phyloP scores from a whole-genome alignment of 2,329 filamentous ascomycete genomes.

The Xylaria sp. region DNA sequence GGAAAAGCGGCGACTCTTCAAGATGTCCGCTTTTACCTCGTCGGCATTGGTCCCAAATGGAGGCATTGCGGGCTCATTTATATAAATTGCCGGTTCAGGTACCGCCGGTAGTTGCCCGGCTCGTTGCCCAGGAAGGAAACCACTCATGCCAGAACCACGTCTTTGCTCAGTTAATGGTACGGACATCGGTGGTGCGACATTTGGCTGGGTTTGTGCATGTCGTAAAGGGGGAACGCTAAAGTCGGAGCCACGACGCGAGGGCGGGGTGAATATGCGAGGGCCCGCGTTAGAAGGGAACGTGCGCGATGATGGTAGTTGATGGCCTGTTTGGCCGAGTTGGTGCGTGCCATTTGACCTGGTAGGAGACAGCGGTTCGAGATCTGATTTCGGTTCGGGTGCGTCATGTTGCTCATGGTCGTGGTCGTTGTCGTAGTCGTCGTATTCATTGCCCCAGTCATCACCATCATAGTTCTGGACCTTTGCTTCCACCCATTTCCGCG shows the following conservation, averaged over 20 bases:
- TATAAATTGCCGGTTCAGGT: not conserved
- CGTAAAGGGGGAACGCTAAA: conserved; percentile 29
- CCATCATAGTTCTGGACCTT: conserved; percentile 83
- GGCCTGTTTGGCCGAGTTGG: conserved; percentile 36
- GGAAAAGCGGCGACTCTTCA: conserved; percentile 36
- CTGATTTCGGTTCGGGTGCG: conserved; percentile 22
- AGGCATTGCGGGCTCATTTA: not conserved
- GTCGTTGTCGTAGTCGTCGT: conserved; percentile 57
- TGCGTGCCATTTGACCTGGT: conserved; percentile 37
- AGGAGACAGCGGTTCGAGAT: conserved; percentile 32
- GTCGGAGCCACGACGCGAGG: conserved; percentile 23
- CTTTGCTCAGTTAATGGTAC: conserved; percentile 46
- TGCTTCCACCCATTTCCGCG: conserved; percentile 91
- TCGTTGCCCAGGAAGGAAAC: conserved; percentile 28
- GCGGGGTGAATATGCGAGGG: conserved; percentile 19
- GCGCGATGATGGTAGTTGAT: conserved; percentile 25
- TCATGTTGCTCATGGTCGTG: conserved; percentile 42
- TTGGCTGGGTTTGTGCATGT: conserved; percentile 29
- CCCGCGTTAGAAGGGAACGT: conserved; percentile 19
- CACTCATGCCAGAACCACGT: conserved; percentile 53
- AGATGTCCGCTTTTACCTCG: conserved; percentile 10
- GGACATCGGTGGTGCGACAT: not conserved
- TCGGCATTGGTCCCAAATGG: conserved; percentile 7
- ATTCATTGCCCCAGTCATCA: conserved; percentile 82
- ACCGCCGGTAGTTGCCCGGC: not conserved